Conservation (phyloP, 2,329 filamentous ascomycete genomes). For the Ophidiomyces ophidiicola region DNA sequence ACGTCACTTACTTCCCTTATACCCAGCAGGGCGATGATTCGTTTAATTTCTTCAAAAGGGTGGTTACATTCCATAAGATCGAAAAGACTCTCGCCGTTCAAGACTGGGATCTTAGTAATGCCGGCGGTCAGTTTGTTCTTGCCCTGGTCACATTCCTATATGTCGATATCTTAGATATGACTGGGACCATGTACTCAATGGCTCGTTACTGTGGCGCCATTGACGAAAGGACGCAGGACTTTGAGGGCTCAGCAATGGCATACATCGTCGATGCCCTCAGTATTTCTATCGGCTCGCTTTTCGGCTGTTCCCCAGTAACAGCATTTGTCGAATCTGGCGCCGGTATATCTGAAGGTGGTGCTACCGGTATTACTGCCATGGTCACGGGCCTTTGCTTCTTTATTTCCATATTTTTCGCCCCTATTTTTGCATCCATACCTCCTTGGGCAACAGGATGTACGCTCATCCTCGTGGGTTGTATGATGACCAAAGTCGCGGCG, state of each 20-base stretch:
- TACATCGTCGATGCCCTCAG: slow-evolving; percentile 72
- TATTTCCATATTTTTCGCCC: slow-evolving; percentile 76
- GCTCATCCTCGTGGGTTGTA: slow-evolving; percentile 73
- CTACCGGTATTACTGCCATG: slow-evolving; percentile 73
- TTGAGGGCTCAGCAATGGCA: slow-evolving; percentile 70
- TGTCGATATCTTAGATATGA: slow-evolving; percentile 78
- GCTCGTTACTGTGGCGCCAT: slow-evolving; percentile 69
- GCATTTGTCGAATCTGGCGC: slow-evolving; percentile 84
- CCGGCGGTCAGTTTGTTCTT: slow-evolving; percentile 65
- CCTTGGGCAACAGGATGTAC: slow-evolving; percentile 83
- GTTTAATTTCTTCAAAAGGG: slow-evolving; percentile 80
- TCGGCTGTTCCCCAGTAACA: slow-evolving; percentile 70
- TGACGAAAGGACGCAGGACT: slow-evolving; percentile 72
- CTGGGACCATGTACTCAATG: slow-evolving; percentile 81
- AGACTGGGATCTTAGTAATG: slow-evolving; percentile 56
- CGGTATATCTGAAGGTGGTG: slow-evolving; percentile 76
- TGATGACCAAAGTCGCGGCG: slow-evolving; percentile 67
- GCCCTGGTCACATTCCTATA: slow-evolving; percentile 83
- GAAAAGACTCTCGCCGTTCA: slow-evolving; percentile 55
- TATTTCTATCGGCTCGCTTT: slow-evolving; percentile 66
- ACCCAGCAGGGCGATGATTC: slow-evolving; percentile 53
- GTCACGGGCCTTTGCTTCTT: slow-evolving; percentile 72
- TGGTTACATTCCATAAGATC: slow-evolving; percentile 75
- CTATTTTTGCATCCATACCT: slow-evolving; percentile 80
- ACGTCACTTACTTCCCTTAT: slow-evolving; percentile 71